Percentiles rank a stretch among this genome's conserved stretches.
These are phyloP conservation scores for Talaromyces sp. DNA, from an alignment of 2,329 filamentous ascomycete species.

Conservation along the genomic window DNA sequence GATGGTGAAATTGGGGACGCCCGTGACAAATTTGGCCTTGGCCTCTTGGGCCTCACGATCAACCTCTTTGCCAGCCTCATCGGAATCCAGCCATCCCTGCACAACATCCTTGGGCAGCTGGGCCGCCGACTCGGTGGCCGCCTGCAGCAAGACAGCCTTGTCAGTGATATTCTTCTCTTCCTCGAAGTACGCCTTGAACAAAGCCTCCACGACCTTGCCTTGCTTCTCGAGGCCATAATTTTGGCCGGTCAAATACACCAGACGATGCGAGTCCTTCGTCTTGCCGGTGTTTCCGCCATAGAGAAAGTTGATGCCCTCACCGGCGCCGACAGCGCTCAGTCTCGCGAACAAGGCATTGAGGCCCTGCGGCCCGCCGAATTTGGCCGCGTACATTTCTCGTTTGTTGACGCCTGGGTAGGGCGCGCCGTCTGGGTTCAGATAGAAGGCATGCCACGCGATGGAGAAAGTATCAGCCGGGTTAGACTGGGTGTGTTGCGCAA, in stretches of 20 bases:
- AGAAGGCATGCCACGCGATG: constrained; percentile 73
- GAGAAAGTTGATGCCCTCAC: constrained; percentile 68
- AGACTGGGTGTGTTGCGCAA: constrained; percentile 58
- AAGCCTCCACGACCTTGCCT: constrained; percentile 55
- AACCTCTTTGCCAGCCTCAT: constrained; percentile 50
- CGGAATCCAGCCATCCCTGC: constrained; percentile 40
- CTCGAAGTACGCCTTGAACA: constrained; percentile 65
- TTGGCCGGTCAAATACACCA: constrained; percentile 64
- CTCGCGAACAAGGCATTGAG: constrained; percentile 53
- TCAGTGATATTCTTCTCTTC: constrained; percentile 60
- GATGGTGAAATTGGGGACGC: constrained; percentile 59
- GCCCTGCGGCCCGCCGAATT: constrained; percentile 59
- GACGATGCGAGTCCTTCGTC: constrained; percentile 72
- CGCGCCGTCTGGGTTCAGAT: constrained; percentile 65
- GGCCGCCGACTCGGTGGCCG: constrained; percentile 45
- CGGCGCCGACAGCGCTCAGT: constrained; percentile 53
- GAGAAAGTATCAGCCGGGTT: constrained; percentile 67
- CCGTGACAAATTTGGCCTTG: constrained; percentile 37
- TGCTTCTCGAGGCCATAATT: constrained; percentile 47
- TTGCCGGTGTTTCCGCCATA: constrained; percentile 68
- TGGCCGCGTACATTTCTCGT: constrained; percentile 53
- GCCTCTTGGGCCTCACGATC: constrained; percentile 53
- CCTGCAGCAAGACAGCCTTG: constrained; percentile 47
- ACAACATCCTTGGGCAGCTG: constrained; percentile 3
- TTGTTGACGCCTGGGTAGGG: constrained; percentile 48